Base-by-base conservation (phyloP, 805 yeast species). In the Wickerhamomyces hampshirensis region DNA sequence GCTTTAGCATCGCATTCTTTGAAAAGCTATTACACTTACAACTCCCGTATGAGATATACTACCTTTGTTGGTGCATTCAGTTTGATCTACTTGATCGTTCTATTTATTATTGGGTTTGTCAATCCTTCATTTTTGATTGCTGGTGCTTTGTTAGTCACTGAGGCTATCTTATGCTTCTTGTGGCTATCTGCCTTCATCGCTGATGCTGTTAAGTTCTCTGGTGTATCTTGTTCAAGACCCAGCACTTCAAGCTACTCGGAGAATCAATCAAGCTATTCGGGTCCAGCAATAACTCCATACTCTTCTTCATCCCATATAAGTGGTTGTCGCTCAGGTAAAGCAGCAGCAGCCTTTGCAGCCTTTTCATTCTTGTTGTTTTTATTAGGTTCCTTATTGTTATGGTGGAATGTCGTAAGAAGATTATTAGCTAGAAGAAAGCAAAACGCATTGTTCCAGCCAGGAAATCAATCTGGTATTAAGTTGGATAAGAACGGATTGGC, bases 171-270 rank as follows among this genome's bases (percentile, higher is more conserved):
- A 27, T 30, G 50, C 11, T 31, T 58, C 19, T 34, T 63, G 15
- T 61, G 65, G 65, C 37, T 63, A n/a, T 43, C 55, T 31, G 55
- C 59, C 1, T 63, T 62, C 33, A 51, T 63, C 33, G 63, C 63
- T 16, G 45, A 51, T 11, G 63, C 65, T 6, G 39, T 57, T 9
- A 44, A 48, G 4, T 53, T 54, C 34, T 58, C 64, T 27, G 48
- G 53, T 11, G 48, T 42, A 15, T 42, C 56, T 11, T 63, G 68
- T 42, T 33, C 40, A 21, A 11, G 24, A 11, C 11, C 24, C 10
- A 21, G 24, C 24, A 14, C 14, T 17, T 15, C 18, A 15, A 8
- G 11, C 24, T 8, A 11, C 11, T 21, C 24, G 7, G 24, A 11
- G 24, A 8, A 21, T 21, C 10, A 11, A 8, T 21, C 24, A 6